Percentiles rank a stretch among this genome's conserved stretches.
Conservation (phyloP, 2,329 filamentous ascomycete species). For the Penicillium sp. region DNA sequence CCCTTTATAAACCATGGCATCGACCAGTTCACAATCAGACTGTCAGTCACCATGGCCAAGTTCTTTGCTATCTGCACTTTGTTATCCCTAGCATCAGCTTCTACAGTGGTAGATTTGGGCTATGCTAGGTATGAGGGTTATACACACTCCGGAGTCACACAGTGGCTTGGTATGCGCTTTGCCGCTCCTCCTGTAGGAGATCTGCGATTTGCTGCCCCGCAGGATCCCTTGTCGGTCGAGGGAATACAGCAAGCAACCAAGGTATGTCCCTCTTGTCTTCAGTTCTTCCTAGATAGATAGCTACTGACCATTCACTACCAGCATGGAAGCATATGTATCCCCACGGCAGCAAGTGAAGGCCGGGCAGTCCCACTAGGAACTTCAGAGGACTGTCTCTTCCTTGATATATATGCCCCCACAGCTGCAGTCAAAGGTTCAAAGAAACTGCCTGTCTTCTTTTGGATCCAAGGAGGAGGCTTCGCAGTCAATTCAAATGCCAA, state of each 20-base stretch:
- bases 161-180: constrained; percentile 75
- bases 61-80: constrained; percentile 19
- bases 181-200: constrained; percentile 67
- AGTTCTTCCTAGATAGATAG: not conserved
- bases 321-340: constrained; percentile 60
- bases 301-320: constrained; percentile 26
- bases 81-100: constrained; percentile 22
- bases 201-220: constrained; percentile 66
- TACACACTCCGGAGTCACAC: constrained; percentile 56
- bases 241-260: constrained; percentile 55
- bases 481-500: constrained; percentile 59
- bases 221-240: constrained; percentile 55
- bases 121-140: constrained; percentile 67
- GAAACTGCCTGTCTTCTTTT: constrained; percentile 63
- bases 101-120: constrained; percentile 57
- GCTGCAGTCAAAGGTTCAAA: constrained; percentile 32
- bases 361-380: constrained; percentile 54
- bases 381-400: constrained; percentile 44
- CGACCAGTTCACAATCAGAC: constrained; percentile 4
- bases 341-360: constrained; percentile 59
- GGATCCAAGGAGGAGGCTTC: constrained; percentile 63
- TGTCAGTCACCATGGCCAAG: constrained; percentile 11
- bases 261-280: constrained; percentile 39
- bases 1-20: constrained; percentile 9
- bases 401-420: constrained; percentile 44